Percentiles rank a stretch among this genome's conserved stretches.
Conservation (phyloP, 2,329 filamentous ascomycete genomes). For the Paecilomyces formosus region DNA sequence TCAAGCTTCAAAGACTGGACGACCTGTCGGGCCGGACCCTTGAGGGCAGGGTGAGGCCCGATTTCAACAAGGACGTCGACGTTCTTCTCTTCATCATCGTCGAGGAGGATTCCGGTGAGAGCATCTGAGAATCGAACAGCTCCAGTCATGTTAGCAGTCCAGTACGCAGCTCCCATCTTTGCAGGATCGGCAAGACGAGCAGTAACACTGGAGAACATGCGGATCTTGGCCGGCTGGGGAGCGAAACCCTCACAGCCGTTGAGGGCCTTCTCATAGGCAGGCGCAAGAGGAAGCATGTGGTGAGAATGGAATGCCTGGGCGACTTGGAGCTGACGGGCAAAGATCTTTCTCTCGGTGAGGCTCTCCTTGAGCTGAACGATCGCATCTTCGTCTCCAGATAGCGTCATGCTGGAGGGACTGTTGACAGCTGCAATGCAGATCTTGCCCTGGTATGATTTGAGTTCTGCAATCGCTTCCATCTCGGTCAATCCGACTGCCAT, state of each 20-base stretch:
- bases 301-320: constrained; percentile 40
- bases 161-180: constrained; percentile 20
- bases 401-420: constrained; percentile 33
- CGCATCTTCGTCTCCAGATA: constrained; percentile 36
- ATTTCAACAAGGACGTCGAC: constrained; percentile 4
- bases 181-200: constrained; percentile 11
- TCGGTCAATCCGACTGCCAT: constrained; percentile 39
- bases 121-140: constrained; percentile 25
- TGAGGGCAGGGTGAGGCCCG: constrained; percentile 10
- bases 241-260: not conserved
- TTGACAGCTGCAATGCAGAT: constrained; percentile 32
- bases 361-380: constrained; percentile 23
- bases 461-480: constrained; percentile 20
- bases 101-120: not conserved
- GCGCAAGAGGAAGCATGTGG: constrained; percentile 26
- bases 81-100: not conserved
- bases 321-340: constrained; percentile 33
- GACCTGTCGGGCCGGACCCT: constrained; percentile 4
- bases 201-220: constrained; percentile 1
- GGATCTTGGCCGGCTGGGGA: constrained; percentile 11
- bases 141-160: constrained; percentile 29
- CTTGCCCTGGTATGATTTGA: constrained; percentile 17
- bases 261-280: constrained; percentile 10
- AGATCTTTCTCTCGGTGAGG: constrained; percentile 28
- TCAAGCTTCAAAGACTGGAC: constrained; percentile 15